phyloP scores from a whole-genome alignment of 352 stramenopile genomes.

The Phytophthora pinifolia region DNA sequence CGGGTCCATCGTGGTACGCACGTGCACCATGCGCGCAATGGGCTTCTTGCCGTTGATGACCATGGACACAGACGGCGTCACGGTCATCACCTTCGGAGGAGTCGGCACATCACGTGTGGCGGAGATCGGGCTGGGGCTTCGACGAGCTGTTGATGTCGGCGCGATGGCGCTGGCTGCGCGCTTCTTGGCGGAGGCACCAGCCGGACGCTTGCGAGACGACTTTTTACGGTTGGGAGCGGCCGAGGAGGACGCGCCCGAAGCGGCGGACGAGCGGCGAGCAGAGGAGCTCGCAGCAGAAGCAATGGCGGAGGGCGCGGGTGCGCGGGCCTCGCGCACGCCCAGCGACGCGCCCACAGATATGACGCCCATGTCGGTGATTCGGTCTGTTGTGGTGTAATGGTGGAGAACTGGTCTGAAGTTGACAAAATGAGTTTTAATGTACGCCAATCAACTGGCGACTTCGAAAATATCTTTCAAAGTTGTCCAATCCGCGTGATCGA shows the following conservation, averaged over 20 bases:
- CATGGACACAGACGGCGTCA: conserved; percentile 12
- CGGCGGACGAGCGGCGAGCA: conserved; percentile 7
- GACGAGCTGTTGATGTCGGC: not conserved
- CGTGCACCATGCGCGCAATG: conserved; percentile 31
- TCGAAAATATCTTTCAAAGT: too few relatives aligned
- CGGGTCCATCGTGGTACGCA: conserved; percentile 48
- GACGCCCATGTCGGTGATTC: conserved; percentile 49
- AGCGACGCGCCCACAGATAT: conserved; percentile 82
- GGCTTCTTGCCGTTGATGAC: conserved; percentile 21
- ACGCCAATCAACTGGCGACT: too few relatives aligned
- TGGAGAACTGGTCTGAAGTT: conserved; percentile 4
- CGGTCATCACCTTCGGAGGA: not conserved
- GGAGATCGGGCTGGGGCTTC: conserved; percentile 7
- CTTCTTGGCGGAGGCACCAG: not conserved
- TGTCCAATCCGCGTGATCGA: too few relatives aligned
- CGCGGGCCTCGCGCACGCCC: conserved; percentile 47
- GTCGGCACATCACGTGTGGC: not conserved
- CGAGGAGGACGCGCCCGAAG: conserved; percentile 1
- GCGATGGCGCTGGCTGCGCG: conserved; percentile 6
- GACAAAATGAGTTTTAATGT: not conserved
- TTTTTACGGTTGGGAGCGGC: conserved; percentile 23
- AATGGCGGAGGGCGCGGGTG: not conserved
- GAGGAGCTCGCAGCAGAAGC: not conserved
- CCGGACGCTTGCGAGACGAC: conserved; percentile 20
- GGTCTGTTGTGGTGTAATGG: conserved; percentile 3